These are phyloP conservation scores for Pestalotiopsis sp. DNA, from an alignment of 2,329 filamentous ascomycete species.

Conservation along the genomic window DNA sequence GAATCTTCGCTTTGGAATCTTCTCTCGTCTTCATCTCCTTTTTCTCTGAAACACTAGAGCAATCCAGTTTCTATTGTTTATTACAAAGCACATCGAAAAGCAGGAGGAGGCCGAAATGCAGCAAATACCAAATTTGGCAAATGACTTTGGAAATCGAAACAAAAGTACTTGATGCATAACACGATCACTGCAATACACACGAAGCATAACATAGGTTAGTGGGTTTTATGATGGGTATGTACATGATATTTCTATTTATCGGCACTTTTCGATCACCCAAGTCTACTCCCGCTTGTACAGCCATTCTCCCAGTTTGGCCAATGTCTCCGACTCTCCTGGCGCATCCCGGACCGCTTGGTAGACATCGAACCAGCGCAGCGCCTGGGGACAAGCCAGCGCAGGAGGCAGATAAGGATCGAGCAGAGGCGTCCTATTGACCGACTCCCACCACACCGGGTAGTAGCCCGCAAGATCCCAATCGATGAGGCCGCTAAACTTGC, in stretches of 20 bases:
- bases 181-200: too few relatives aligned
- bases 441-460: conserved; percentile 19
- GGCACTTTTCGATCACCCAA: too few relatives aligned
- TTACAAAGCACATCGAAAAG: background rate
- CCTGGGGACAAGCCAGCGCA: background rate
- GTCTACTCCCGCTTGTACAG: background rate
- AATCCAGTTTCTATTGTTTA: background rate
- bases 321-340: background rate
- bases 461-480: conserved; percentile 17
- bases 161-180: too few relatives aligned
- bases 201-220: too few relatives aligned
- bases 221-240: too few relatives aligned
- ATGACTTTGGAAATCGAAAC: too few relatives aligned
- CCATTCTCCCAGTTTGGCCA: background rate
- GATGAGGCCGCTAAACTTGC: conserved; percentile 14
- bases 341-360: conserved; percentile 13
- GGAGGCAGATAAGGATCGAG: conserved; percentile 11
- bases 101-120: background rate
- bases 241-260: too few relatives aligned
- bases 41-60: background rate
- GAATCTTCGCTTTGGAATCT: background rate
- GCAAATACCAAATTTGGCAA: too few relatives aligned
- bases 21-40: background rate
- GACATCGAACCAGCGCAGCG: conserved; percentile 16
- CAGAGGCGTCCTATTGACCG: conserved; percentile 12